These are phyloP conservation scores for Malassezia globosa DNA, from an alignment of 1,284 basidiomycete genomes.

Conservation along the genomic window DNA sequence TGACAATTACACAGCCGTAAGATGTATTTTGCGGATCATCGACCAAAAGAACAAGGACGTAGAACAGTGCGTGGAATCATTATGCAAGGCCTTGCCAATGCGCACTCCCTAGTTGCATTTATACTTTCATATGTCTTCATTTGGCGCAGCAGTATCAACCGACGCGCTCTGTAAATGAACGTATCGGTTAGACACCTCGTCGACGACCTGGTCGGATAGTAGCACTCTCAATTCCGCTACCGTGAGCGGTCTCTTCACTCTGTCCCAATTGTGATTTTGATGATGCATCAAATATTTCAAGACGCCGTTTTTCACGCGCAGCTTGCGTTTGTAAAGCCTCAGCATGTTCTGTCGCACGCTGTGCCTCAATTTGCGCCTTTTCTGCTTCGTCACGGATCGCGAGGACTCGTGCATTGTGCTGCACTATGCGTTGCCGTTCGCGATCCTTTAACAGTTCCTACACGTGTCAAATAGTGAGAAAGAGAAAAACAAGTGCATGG, in stretches of 20 bases:
- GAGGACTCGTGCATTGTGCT: slow-evolving; percentile 18
- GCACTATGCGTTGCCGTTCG: slow-evolving; percentile 14
- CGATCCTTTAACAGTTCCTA: slow-evolving; percentile 15
- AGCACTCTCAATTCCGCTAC: background rate
- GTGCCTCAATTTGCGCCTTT: background rate
- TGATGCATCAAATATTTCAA: too few species aligned
- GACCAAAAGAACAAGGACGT: too few species aligned
- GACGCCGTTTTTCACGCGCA: background rate
- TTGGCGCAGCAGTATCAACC: too few species aligned
- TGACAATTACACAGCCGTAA: too few species aligned
- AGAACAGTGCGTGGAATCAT: too few species aligned
- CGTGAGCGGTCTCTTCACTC: too few species aligned
- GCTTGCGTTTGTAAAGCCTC: slow-evolving; percentile 1
- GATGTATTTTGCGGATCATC: too few species aligned
- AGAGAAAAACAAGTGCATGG: too few species aligned
- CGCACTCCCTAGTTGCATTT: background rate
- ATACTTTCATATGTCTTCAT: background rate
- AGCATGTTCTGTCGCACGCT: slow-evolving; percentile 7
- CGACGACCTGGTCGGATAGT: slow-evolving; percentile 3
- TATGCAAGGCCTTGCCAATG: too few species aligned
- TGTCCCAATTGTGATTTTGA: too few species aligned
- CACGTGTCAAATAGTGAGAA: background rate
- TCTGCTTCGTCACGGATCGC: slow-evolving; percentile 7
- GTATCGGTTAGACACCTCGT: background rate
- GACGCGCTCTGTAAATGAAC: too few species aligned